Conservation (phyloP, 208 protist species). For the Naegleria fowleri region DNA sequence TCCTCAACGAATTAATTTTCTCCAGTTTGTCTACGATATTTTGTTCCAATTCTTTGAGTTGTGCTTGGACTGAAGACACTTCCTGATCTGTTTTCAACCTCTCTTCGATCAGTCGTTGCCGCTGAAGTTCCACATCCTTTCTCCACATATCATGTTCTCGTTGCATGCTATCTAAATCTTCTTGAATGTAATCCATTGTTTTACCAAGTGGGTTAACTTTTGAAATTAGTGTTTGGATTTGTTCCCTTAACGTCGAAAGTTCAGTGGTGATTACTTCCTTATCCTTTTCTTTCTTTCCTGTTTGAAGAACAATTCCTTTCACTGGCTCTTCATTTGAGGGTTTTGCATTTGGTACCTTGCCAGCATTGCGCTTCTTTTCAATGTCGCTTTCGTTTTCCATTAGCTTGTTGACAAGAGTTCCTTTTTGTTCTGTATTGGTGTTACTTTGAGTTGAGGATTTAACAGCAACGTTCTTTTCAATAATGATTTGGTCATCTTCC, state of each 20-base stretch:
- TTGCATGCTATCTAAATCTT: conserved; percentile 55
- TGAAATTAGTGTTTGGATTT: conserved; percentile 49
- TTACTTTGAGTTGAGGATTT: neutral
- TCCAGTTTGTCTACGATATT: conserved; percentile 29
- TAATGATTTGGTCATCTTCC: neutral
- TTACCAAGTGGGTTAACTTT: conserved; percentile 53
- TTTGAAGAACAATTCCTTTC: conserved; percentile 27
- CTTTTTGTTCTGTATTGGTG: neutral
- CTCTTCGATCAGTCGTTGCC: conserved; percentile 22
- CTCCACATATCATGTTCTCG: conserved; percentile 46
- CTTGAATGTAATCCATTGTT: conserved; percentile 55
- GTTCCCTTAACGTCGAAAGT: conserved; percentile 33
- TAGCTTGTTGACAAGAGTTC: neutral
- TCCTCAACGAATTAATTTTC: conserved; percentile 30
- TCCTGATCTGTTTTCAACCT: conserved; percentile 31
- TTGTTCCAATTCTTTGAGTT: conserved; percentile 31
- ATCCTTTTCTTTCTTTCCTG: conserved; percentile 14
- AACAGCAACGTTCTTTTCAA: neutral
- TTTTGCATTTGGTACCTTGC: neutral
- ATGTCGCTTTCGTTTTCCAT: conserved; percentile 13
- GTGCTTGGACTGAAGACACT: neutral
- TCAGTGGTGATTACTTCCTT: conserved; percentile 20
- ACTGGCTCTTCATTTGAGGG: neutral
- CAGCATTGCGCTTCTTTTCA: conserved; percentile 28
- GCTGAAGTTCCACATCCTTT: conserved; percentile 23